Evolutionary conservation across 2,329 filamentous ascomycete species (phyloP).

Genomic region (Pseudohalonectria lignicola): DNA sequence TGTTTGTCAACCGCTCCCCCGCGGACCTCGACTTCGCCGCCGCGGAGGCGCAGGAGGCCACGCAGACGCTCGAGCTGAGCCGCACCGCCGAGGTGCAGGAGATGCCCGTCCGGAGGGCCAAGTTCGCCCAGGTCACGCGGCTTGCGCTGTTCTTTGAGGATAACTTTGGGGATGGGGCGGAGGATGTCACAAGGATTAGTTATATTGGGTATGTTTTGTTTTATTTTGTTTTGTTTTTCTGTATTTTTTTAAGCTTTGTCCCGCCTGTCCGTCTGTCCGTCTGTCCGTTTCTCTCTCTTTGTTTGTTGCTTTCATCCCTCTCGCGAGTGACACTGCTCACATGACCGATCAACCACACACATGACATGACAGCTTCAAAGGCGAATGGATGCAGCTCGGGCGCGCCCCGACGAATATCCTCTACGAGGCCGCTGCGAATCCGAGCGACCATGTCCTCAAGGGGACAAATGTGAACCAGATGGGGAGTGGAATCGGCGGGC

Average conservation of each 20-base stretch:
- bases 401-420: constrained; percentile 75
- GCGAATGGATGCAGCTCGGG: constrained; percentile 82
- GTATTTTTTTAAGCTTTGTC: too few species aligned
- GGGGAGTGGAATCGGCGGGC: constrained; percentile 40
- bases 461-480: constrained; percentile 42
- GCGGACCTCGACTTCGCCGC: constrained; percentile 76
- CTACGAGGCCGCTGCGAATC: constrained; percentile 91
- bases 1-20: constrained; percentile 74
- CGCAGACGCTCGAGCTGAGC: constrained; percentile 67
- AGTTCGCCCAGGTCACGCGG: constrained; percentile 77
- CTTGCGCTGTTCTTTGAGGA: constrained; percentile 69
- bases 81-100: constrained; percentile 79
- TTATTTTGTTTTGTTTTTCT: not conserved
- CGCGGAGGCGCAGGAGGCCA: constrained; percentile 57
- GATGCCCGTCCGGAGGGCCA: constrained; percentile 73
- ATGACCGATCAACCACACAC: too few species aligned
- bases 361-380: constrained; percentile 68
- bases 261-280: not conserved
- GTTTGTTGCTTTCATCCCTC: not conserved
- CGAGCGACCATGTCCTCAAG: constrained; percentile 68
- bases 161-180: constrained; percentile 29
- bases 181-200: constrained; percentile 55
- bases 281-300: not conserved
- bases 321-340: too few species aligned
- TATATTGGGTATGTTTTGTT: constrained; percentile 51